phyloP scores from a whole-genome alignment of 1,284 basidiomycete species.

The Retiboletus flavoniger region DNA sequence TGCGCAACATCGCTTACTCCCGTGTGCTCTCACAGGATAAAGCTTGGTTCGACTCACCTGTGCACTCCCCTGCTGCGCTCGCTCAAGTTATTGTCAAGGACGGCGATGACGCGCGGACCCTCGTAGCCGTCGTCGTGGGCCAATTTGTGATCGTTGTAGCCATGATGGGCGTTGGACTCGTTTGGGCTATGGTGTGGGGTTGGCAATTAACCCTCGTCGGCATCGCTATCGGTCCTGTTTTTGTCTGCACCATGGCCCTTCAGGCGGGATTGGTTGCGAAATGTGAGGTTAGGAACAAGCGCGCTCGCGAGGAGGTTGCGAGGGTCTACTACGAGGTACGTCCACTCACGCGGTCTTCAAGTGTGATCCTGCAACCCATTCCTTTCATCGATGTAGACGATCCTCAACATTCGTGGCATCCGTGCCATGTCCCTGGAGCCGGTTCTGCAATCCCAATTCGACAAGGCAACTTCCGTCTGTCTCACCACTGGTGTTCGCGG shows the following conservation, averaged over 20 bases:
- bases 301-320: constrained; percentile 80
- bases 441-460: constrained; percentile 72
- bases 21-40: constrained; percentile 82
- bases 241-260: constrained; percentile 69
- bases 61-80: constrained; percentile 65
- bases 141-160: constrained; percentile 72
- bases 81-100: constrained; percentile 87
- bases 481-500: constrained; percentile 70
- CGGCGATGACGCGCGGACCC: constrained; percentile 81
- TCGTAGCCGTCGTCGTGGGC: constrained; percentile 75
- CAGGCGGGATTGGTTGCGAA: constrained; percentile 70
- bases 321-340: constrained; percentile 83
- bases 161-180: constrained; percentile 81
- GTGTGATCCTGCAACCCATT: constrained; percentile 2
- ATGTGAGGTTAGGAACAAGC: constrained; percentile 81
- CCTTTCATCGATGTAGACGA: constrained; percentile 47
- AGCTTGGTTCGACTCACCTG: constrained; percentile 80
- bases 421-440: constrained; percentile 86
- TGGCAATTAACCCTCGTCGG: constrained; percentile 96
- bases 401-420: constrained; percentile 84
- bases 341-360: constrained; percentile 13
- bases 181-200: constrained; percentile 85
- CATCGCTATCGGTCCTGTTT: constrained; percentile 83
- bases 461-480: constrained; percentile 59
- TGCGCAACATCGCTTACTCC: constrained; percentile 62